phyloP scores from a whole-genome alignment of 2,329 filamentous ascomycete genomes.

The Colletotrichum sp. region DNA sequence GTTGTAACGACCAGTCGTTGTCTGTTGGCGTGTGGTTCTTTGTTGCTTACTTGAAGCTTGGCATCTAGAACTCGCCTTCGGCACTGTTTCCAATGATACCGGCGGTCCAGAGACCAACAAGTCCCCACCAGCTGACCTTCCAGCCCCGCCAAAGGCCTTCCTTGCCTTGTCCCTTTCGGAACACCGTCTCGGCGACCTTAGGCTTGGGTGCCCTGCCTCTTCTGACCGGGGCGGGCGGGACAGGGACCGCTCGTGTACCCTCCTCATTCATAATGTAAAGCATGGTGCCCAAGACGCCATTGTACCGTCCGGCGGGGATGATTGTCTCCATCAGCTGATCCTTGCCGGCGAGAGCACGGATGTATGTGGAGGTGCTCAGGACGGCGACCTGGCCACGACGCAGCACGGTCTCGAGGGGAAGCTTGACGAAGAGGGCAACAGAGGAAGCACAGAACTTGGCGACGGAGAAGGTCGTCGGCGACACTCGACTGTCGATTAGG shows the following conservation, averaged over 20 bases:
- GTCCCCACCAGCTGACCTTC: constrained; percentile 80
- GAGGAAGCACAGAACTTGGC: constrained; percentile 82
- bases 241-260: constrained; percentile 61
- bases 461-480: constrained; percentile 82
- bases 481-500: constrained; percentile 80
- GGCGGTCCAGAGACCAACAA: constrained; percentile 77
- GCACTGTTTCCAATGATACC: constrained; percentile 66
- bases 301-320: constrained; percentile 80
- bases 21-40: neutral
- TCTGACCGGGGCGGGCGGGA: constrained; percentile 33
- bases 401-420: constrained; percentile 91
- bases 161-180: constrained; percentile 69
- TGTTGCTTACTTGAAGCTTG: neutral
- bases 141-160: constrained; percentile 75
- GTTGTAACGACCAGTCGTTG: neutral
- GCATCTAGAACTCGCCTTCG: constrained; percentile 60
- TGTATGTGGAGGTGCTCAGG: constrained; percentile 59
- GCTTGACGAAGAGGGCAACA: constrained; percentile 81
- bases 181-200: constrained; percentile 46
- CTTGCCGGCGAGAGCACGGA: constrained; percentile 50
- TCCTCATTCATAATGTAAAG: constrained; percentile 86
- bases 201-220: constrained; percentile 34
- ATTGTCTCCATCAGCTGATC: constrained; percentile 69
- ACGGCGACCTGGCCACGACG: constrained; percentile 85
- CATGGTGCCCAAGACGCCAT: constrained; percentile 90